These are phyloP conservation scores for Cucurbita moschata DNA, from an alignment of 306 rosid genomes.

Conservation along the genomic window DNA sequence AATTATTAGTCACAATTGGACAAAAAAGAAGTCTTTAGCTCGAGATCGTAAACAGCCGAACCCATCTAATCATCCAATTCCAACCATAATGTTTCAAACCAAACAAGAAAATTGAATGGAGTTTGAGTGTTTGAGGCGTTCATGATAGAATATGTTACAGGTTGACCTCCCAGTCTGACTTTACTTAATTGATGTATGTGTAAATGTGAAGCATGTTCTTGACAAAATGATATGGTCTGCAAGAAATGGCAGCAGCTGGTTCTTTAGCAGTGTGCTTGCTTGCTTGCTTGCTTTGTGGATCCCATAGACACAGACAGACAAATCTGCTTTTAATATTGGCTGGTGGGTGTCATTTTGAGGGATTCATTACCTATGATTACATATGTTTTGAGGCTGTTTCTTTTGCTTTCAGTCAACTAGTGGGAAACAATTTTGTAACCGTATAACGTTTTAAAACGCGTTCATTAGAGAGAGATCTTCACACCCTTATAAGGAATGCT, in stretches of 20 bases:
- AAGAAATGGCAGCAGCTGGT: background rate
- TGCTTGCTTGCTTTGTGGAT: background rate
- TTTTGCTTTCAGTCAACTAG: background rate
- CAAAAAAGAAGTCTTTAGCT: background rate
- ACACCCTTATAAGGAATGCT: too few species aligned
- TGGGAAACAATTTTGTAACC: background rate
- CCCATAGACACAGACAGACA: slow-evolving; percentile 1
- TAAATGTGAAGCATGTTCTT: background rate
- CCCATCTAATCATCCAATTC: background rate
- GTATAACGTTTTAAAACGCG: too few species aligned
- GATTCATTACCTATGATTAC: background rate
- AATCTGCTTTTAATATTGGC: background rate
- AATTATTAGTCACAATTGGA: too few species aligned
- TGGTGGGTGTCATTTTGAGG: background rate
- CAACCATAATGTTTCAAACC: background rate
- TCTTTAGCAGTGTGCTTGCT: background rate
- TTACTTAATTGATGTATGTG: background rate
- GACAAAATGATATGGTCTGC: slow-evolving; percentile 1
- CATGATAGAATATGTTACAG: background rate
- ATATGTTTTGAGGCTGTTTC: background rate
- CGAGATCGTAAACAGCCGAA: background rate
- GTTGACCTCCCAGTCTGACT: background rate
- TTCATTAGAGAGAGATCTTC: too few species aligned
- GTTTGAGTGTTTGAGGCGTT: background rate
- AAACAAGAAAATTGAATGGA: background rate